Conservation (phyloP, 1,139 yeast genomes). For the Magnusiomyces sp. region DNA sequence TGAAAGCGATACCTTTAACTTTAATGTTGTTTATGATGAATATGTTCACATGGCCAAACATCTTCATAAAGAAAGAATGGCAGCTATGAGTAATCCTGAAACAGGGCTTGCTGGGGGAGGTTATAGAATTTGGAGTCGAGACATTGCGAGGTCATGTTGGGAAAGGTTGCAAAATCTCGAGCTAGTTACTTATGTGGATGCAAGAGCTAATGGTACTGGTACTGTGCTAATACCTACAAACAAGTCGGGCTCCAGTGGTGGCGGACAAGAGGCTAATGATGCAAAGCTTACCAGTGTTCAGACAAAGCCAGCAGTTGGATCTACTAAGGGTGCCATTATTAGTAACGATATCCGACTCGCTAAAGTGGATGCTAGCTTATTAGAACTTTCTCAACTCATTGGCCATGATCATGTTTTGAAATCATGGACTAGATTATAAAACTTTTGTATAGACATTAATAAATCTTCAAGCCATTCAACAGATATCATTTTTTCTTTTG, state of each 20-base stretch:
- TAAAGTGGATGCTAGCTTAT: conserved; percentile 30
- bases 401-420: conserved; percentile 26
- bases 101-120: conserved; percentile 24
- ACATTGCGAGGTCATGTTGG: conserved; percentile 32
- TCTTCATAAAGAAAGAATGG: conserved; percentile 37
- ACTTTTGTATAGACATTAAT: too few species aligned
- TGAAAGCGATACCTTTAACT: conserved; percentile 47
- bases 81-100: conserved; percentile 25
- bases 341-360: conserved; percentile 29
- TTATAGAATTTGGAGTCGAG: conserved; percentile 29
- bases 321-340: conserved; percentile 10
- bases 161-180: conserved; percentile 29
- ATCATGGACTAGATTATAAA: conserved; percentile 27
- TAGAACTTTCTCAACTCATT: conserved; percentile 28
- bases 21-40: conserved; percentile 72
- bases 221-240: background rate
- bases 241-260: background rate
- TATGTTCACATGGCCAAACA: conserved; percentile 49
- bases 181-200: conserved; percentile 23
- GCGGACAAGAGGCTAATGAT: background rate
- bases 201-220: conserved; percentile 11
- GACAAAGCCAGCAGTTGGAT: conserved; percentile 5
- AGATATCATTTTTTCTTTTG: too few species aligned
- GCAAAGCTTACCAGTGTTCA: background rate
- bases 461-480: too few species aligned